Percentiles rank a stretch among this genome's conserved stretches.
Conservation (phyloP, 2,329 filamentous ascomycete species). For the Trichoderma endophyticum region DNA sequence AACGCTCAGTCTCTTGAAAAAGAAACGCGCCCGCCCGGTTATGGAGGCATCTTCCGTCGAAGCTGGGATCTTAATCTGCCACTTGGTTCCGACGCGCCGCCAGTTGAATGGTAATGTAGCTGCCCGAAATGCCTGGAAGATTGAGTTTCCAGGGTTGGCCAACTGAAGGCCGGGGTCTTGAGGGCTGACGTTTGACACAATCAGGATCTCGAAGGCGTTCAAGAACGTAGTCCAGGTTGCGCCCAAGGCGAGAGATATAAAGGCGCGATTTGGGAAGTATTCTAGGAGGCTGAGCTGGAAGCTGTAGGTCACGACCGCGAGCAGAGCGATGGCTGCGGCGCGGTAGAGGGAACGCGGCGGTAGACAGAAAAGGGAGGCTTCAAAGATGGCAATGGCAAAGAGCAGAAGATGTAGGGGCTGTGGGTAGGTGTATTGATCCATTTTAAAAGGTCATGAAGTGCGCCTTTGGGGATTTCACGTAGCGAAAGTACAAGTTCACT, state of each 20-base stretch:
- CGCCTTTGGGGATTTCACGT: background rate
- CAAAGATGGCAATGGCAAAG: background rate
- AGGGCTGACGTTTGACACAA: background rate
- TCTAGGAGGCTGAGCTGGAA: background rate
- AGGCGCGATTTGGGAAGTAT: background rate
- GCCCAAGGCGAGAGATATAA: background rate
- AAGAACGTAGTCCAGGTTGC: background rate
- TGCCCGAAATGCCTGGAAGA: background rate
- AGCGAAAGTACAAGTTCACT: background rate
- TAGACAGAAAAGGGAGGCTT: background rate
- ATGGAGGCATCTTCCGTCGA: background rate
- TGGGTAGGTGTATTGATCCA: background rate
- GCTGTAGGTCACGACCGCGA: background rate
- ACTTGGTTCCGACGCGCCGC: conserved; percentile 2
- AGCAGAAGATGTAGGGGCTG: background rate
- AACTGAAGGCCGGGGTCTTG: background rate
- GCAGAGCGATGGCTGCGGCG: background rate
- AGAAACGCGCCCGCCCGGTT: background rate
- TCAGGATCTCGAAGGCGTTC: background rate
- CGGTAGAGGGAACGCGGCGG: background rate
- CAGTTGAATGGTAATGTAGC: background rate
- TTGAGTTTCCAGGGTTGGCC: background rate
- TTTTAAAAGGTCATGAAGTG: background rate
- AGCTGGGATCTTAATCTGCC: background rate
- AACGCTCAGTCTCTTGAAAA: background rate